A percentile compares a stretch with the other conserved stretches of the same genome.
phyloP scores from a whole-genome alignment of 106 monocot genomes.

The Posidonia australis region DNA sequence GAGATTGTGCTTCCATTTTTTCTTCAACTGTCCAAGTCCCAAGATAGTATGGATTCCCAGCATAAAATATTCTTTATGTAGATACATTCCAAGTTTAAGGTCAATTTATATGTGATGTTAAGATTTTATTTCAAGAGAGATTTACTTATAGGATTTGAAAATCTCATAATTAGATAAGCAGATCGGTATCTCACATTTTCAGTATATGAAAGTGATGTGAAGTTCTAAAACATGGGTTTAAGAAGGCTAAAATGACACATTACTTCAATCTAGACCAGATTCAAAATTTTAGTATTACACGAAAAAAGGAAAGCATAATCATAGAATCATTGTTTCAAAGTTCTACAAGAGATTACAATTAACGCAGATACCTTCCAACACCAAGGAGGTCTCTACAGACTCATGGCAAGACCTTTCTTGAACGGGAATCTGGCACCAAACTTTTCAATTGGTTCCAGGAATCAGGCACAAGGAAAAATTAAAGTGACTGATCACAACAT shows the following conservation, averaged over 20 bases:
- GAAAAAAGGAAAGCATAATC: no score
- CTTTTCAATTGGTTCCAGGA: no score
- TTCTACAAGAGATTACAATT: no score
- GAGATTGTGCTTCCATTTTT: neutral
- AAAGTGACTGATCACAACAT: neutral
- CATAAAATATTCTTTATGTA: neutral
- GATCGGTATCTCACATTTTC: no score
- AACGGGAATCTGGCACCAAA: no score
- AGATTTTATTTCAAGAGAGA: neutral
- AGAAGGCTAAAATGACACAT: neutral
- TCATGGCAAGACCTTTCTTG: no score
- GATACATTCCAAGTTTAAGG: neutral
- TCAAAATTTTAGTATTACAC: no score
- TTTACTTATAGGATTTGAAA: neutral
- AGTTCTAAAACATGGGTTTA: neutral
- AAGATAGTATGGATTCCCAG: neutral
- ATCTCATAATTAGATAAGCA: no score
- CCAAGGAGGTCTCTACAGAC: no score
- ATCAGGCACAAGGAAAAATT: neutral
- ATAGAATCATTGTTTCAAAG: no score
- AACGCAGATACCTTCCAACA: no score
- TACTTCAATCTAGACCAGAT: neutral
- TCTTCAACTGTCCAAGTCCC: neutral
- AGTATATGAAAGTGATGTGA: neutral
- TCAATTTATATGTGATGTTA: neutral